Base-by-base conservation (phyloP, 345 rosid species). In the Trapa incisa region DNA sequence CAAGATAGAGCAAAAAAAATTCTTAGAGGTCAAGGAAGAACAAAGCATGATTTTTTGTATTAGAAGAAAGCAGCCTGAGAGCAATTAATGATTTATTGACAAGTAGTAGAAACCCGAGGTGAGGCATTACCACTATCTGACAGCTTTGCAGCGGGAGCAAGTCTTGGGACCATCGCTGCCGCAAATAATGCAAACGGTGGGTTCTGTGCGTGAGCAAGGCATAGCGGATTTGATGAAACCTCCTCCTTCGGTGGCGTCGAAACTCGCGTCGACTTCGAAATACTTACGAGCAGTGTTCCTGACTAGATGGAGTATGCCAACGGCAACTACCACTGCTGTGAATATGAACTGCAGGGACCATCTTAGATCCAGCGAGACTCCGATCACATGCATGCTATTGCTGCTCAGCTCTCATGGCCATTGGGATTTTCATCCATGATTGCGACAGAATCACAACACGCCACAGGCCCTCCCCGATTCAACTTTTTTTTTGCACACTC, bases 201-300 rank as follows among this genome's bases (percentile, higher is more conserved):
- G 61, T 8, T 72, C 79, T 33, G 42, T 5, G 41, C 47, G 53
- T 22, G 63, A 66, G 54, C n/a, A 37, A 67, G 48, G 50, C 67
- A 54, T 63, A 64, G 33, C 65, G 67, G 35, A 68, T 65, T 35
- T 56, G 22, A 11, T 15, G 64, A 38, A 60, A 33, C n/a, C 42
- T 50, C 43, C 82, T 48, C 29, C 69, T 48, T 47, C 69, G 63
- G 47, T 11, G 63, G 63, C 67, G 65, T 81, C 87, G 84, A 88
- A 90, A 76, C 71, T 79, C 83, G 91, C 85, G 82, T 74, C 85
- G 83, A 85, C 93, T 70, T 88, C 91, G 86, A 91, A 86, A 80
- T 94, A 91, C 77, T 83, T 94, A 56, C 92, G 83, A 73, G 95
- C 97, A 75, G 92, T 82, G 50, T 80, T 84, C 84, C 72, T 84